Evolutionary conservation across 2,329 filamentous ascomycete genomes (phyloP), one percentile per base, ranked within the genome.

Genomic region (Neoarthrinium moseri): DNA sequence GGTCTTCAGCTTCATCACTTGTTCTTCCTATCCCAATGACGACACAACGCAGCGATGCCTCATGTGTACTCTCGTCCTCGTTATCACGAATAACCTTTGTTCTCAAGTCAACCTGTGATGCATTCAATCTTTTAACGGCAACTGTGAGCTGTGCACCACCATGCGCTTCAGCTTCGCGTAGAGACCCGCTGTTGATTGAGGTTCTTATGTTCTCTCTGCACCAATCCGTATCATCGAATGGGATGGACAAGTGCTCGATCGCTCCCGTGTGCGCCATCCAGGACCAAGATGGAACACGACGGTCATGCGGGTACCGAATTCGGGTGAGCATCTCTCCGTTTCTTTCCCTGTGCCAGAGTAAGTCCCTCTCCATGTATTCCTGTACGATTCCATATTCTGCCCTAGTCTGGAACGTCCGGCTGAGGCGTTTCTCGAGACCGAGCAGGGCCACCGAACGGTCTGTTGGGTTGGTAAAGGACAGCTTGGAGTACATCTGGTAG

Each of bases 361-460:
- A 24, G 21, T 35, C 21, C 21, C 48, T n/a, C 8, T 3, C 20
- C 3, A 48, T 18, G 24, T 45, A 48, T 12, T 23, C 27, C 10
- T 20, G 21, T 1, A 48, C 10, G 13, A 50, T 21, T 3, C 48
- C 48, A 18, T 20, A 42, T 18, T 29, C 26, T 6, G 30, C 45
- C 13, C 27, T 27, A 4, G 45, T 47, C 6, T 30, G n/a, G 15
- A 45, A 33, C 1, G 45, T 20, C 11, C n/a, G 17, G 2, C 20
- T 45, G 5, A 50, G 29, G 4, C 48, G 45, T 15, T 36, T 26
- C 21, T 50, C 22, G 3, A 50, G 41, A 5, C 48, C 48, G 6
- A 38, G 40, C 6, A 50, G 27, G 4, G 45, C 48, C 2, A 50
- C 45, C 4, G 45, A 41, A 2, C 45, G 40, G 29, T 50, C 48